Conservation (phyloP, 345 rosid genomes). For the Gossypium herbaceum region DNA sequence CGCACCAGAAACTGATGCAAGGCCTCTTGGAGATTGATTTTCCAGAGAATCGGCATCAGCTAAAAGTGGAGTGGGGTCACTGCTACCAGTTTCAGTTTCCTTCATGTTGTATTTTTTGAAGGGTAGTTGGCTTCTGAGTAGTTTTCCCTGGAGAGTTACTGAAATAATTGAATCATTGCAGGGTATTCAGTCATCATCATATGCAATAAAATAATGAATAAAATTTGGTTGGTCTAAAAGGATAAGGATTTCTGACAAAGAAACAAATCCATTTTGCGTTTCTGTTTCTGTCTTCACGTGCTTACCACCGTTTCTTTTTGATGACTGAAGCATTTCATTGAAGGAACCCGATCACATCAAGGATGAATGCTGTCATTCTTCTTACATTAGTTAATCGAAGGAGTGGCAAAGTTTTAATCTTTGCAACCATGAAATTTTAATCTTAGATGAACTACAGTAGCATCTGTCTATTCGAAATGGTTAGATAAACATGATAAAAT, state of each 20-base stretch:
- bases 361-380: too few species aligned
- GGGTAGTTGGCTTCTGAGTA: background rate
- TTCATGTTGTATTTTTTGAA: background rate
- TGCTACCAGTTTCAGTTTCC: background rate
- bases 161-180: background rate
- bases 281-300: background rate
- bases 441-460: too few species aligned
- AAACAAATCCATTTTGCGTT: background rate
- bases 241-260: conserved; percentile 1
- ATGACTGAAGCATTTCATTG: too few species aligned
- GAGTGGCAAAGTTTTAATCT: too few species aligned
- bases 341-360: too few species aligned
- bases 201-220: background rate
- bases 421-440: too few species aligned
- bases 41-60: background rate
- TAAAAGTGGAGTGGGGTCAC: background rate
- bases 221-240: background rate
- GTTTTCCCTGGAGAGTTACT: background rate
- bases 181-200: background rate
- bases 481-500: too few species aligned
- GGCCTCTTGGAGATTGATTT: background rate
- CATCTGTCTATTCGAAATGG: too few species aligned
- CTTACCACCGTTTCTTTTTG: background rate
- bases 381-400: too few species aligned
- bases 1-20: conserved; percentile 9